Conservation (phyloP, 2,329 filamentous ascomycete species). For the Trichoderma pleuroti region DNA sequence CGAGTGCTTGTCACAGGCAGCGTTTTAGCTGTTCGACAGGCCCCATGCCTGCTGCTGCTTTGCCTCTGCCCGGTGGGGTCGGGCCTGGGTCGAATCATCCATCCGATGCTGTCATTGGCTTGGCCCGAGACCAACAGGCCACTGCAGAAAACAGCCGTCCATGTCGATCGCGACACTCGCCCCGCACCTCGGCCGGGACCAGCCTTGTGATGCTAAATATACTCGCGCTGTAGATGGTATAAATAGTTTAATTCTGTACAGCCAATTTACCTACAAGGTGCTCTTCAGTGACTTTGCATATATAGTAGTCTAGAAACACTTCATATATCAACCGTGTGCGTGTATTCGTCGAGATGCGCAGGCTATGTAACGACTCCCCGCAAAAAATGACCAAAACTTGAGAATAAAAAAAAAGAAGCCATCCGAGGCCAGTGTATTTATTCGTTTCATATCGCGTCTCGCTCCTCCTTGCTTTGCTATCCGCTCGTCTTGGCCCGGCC, state of each 20-base stretch:
- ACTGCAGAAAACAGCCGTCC: neutral
- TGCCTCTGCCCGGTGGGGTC: neutral
- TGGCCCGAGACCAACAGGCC: neutral
- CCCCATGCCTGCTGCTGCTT: neutral
- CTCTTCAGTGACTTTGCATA: neutral
- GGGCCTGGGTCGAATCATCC: neutral
- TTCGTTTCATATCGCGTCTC: constrained; percentile 9
- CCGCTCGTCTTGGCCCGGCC: constrained; percentile 1
- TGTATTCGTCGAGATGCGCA: neutral
- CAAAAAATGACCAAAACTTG: neutral
- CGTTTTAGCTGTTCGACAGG: neutral
- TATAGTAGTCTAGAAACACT: neutral
- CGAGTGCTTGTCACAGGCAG: neutral
- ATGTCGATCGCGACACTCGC: neutral
- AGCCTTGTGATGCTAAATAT: neutral
- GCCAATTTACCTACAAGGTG: neutral
- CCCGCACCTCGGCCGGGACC: neutral
- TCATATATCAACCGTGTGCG: neutral
- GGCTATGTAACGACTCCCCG: neutral
- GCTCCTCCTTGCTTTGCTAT: neutral
- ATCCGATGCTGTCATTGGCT: neutral
- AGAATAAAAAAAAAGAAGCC: neutral
- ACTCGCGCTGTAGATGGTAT: neutral
- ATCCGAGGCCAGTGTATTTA: constrained; percentile 13
- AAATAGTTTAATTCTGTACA: neutral